These are phyloP conservation scores for Tetracentron sinense DNA, from an alignment of 164 flowering plant species.

Conservation along the genomic window DNA sequence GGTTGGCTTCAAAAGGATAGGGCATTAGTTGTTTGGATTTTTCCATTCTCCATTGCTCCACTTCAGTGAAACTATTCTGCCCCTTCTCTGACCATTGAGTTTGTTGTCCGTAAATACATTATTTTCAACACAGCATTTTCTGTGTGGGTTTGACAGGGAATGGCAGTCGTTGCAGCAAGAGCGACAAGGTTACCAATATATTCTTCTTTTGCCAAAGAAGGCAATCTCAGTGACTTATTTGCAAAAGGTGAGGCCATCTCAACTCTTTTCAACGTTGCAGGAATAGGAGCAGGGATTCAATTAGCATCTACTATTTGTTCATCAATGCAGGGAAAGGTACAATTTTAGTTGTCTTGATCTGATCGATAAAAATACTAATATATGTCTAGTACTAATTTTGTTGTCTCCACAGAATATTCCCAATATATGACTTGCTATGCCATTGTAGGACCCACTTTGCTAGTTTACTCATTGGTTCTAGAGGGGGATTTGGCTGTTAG, in stretches of 20 bases:
- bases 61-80: neutral
- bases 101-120: neutral
- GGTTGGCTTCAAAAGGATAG: neutral
- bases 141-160: conserved; percentile 53
- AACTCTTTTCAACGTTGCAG: conserved; percentile 82
- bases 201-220: conserved; percentile 98
- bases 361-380: neutral
- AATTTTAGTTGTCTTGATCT: neutral
- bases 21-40: neutral
- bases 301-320: conserved; percentile 92
- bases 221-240: conserved; percentile 92
- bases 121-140: neutral
- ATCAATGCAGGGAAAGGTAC: conserved; percentile 93
- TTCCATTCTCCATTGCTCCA: neutral
- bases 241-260: conserved; percentile 99
- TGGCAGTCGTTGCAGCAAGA: conserved; percentile 99
- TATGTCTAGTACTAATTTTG: neutral
- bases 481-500: too few species aligned
- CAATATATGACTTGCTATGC: too few species aligned
- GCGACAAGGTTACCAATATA: conserved; percentile 93
- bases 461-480: too few species aligned
- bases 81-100: neutral
- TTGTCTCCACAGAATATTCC: too few species aligned
- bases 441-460: too few species aligned
- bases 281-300: conserved; percentile 80